phyloP scores from a whole-genome alignment of 164 flowering plant species.

The Aristolochia contorta region DNA sequence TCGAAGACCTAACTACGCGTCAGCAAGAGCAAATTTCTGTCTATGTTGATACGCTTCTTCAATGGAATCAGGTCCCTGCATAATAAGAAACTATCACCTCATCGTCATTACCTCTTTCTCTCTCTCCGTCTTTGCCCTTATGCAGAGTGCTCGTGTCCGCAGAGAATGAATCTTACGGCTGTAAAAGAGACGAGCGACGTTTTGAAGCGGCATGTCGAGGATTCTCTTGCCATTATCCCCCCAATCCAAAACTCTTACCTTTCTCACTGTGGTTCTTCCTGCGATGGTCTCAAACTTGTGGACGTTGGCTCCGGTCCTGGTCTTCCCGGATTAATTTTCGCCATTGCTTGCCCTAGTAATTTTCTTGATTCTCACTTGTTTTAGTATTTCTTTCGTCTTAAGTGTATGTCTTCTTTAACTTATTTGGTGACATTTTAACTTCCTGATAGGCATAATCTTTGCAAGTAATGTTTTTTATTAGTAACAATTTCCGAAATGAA shows the following conservation, averaged over 20 bases:
- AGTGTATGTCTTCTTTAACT: background rate
- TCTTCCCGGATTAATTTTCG: constrained; percentile 80
- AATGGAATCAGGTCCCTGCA: constrained; percentile 1
- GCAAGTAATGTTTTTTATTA: too few relatives aligned
- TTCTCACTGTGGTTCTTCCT: constrained; percentile 30
- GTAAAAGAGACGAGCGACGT: constrained; percentile 58
- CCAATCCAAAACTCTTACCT: constrained; percentile 42
- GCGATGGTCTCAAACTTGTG: constrained; percentile 41
- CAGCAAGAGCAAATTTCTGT: background rate
- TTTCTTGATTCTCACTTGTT: background rate
- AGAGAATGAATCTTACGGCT: constrained; percentile 23
- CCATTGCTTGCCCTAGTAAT: constrained; percentile 83
- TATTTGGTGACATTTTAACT: background rate
- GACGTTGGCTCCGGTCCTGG: constrained; percentile 89
- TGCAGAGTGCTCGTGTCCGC: too few relatives aligned
- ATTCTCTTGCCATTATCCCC: constrained; percentile 69
- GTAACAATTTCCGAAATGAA: too few relatives aligned
- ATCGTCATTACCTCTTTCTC: too few relatives aligned
- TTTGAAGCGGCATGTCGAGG: constrained; percentile 86
- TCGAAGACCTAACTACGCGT: background rate
- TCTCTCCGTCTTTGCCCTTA: too few relatives aligned
- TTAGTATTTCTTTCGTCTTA: background rate
- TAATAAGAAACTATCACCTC: too few relatives aligned
- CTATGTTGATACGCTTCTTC: background rate
- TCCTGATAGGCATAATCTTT: background rate